Base-by-base conservation (phyloP, 2,329 filamentous ascomycete species). In the Claviceps maximensis region DNA sequence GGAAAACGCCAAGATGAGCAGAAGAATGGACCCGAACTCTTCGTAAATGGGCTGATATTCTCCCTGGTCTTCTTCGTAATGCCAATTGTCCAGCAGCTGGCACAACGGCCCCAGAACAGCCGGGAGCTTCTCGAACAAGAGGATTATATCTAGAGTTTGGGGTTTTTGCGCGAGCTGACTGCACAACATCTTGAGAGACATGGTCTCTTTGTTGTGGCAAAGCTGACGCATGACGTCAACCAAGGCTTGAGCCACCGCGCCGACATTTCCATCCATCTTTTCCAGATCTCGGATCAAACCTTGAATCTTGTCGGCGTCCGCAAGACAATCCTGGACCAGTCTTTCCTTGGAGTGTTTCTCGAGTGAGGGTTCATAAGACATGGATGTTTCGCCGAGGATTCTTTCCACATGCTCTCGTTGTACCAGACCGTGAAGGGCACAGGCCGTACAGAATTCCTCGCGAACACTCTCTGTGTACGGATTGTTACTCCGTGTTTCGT, bases 181-280 rank as follows among this genome's bases (percentile, higher is more conserved):
- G 62, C 87, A 93, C 1, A 91, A 68, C 1, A 78, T 75, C 65
- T 89, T 89, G 48, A 94, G 68, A n/a, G 84, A 79, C 78, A 88
- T 87, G 0, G 87, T 91, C 59, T 89, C 87, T 60, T 86, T 87
- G 47, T 78, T 83, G 19, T 74, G 73, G 61, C 86, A 90, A 17
- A 89, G 74, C 57, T 81, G 79, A 23, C 78, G 74, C 61, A 89
- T 78, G 33, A 87, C 83, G 71, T 88, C 85, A 41, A 83, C 79
- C 46, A 90, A 73, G 2, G 89, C 90, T 55, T 84, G 82, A 50
- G 86, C 86, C 19, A 94, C 87, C 2, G 89, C 88, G 2, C 87
- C 89, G 2, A 88, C 88, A 65, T 96, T 96, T 1, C 91, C 91
- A 61, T 95, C 88, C 77, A 93, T 89, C 50, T 84, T 85, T 53